Base-by-base conservation (phyloP, 768 basidiomycete species). In the Mycena kentingensis region DNA sequence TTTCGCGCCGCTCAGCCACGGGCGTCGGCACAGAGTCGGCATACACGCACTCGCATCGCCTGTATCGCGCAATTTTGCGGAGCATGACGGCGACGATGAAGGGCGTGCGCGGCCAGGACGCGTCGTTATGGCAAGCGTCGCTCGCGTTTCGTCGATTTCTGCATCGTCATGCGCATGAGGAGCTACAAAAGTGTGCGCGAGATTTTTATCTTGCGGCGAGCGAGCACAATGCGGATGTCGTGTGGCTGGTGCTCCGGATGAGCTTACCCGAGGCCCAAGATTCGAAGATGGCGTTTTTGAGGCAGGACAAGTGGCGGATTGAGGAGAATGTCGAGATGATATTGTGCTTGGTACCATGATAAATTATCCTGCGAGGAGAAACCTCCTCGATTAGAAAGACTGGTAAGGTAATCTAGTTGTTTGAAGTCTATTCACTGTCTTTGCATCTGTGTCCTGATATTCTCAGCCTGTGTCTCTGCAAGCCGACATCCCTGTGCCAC, bases 41-140 rank as follows among this genome's bases (percentile, higher is more conserved):
- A 4, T 92, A 90, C 65, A 89, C 90, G 0, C 81, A 86, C 56
- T 90, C 88, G 1, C 90, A 94, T 69, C 77, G 91, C 26, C 65
- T 93, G 29, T 87, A 95, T 67, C 75, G 78, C n/a, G 82, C 93
- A 10, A 74, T 95, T 32, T 63, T 98, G 16, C 77, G 71, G 44
- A 89, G 91, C 1, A 86, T 93, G 80, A 77, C 79, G 0, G 81
- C 82, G 6, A 81, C 87, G 6, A 77, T 83, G 21, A 73, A 73
- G 42, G 77, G 80, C 7, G 89, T 96, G 2, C 83, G 85, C 54
- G 76, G 84, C 31, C 83, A 84, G 53, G 90, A 95, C 46, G 58
- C 73, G 4, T 77, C 85, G 5, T 68, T 84, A 25, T 99, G 96
- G 96, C 86, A 96, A 55, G 82, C 93, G 38, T 75, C 88, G 25